A percentile compares a stretch with the other conserved stretches of the same genome.
These are phyloP conservation scores for Mucor mucedo DNA, from an alignment of 371 early-diverging fungal genomes.

Conservation along the genomic window DNA sequence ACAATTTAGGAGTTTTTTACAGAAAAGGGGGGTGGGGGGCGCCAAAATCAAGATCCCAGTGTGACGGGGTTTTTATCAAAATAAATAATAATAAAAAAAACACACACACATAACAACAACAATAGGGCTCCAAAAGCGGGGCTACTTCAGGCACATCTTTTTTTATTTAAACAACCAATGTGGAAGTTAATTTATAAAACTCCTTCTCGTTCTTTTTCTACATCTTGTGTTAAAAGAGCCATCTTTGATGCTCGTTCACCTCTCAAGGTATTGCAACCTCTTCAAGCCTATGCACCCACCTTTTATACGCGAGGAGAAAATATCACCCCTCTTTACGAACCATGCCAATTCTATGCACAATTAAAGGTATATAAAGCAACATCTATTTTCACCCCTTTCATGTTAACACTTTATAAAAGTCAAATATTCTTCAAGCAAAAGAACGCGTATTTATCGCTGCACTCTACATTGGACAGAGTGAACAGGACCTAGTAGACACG, in stretches of 20 bases:
- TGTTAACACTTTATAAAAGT: slow-evolving; percentile 28
- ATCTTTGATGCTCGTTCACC: slow-evolving; percentile 1
- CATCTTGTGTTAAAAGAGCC: slow-evolving; percentile 2
- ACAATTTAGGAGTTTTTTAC: neutral
- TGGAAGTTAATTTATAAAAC: slow-evolving; percentile 8
- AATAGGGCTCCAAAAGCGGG: too few species aligned
- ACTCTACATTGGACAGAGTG: slow-evolving; percentile 86
- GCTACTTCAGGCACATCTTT: too few species aligned
- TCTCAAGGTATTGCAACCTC: slow-evolving; percentile 21
- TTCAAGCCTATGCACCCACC: slow-evolving; percentile 32
- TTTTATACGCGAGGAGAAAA: slow-evolving; percentile 38
- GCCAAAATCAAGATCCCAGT: neutral
- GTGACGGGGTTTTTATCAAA: too few species aligned
- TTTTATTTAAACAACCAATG: neutral
- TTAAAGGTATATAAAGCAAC: slow-evolving; percentile 31
- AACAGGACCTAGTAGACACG: slow-evolving; percentile 77
- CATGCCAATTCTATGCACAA: slow-evolving; percentile 50
- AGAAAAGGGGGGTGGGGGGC: too few species aligned
- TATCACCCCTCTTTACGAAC: slow-evolving; percentile 50
- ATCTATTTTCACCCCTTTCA: neutral
- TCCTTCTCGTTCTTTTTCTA: slow-evolving; percentile 18
- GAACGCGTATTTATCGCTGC: slow-evolving; percentile 82
- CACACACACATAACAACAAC: too few species aligned
- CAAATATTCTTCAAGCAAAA: slow-evolving; percentile 69
- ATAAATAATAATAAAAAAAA: too few species aligned